These are phyloP conservation scores for Vaucheria bursata DNA, from an alignment of 352 stramenopile genomes.

Conservation along the genomic window DNA sequence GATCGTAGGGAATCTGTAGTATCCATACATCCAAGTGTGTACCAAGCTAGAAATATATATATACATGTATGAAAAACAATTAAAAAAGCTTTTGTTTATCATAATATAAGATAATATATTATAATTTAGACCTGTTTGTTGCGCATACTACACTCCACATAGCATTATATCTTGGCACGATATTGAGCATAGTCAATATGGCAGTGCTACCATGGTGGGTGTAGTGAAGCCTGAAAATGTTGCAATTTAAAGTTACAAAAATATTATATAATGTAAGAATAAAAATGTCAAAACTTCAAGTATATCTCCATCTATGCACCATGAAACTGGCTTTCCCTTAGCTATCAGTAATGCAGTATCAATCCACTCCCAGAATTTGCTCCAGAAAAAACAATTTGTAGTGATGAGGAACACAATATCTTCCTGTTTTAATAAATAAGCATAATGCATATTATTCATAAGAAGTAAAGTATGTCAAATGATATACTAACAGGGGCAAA, in stretches of 20 bases:
- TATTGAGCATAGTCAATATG: constrained; percentile 37
- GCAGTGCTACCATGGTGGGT: constrained; percentile 37
- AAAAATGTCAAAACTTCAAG: neutral
- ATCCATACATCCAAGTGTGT: constrained; percentile 44
- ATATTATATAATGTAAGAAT: neutral
- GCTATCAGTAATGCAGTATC: constrained; percentile 38
- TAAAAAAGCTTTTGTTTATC: neutral
- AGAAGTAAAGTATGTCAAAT: neutral
- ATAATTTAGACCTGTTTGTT: constrained; percentile 2
- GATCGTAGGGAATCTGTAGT: constrained; percentile 10
- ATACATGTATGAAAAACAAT: neutral
- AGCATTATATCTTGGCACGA: constrained; percentile 22
- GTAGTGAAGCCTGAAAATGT: constrained; percentile 28
- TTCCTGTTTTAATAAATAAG: constrained; percentile 13
- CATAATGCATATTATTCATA: neutral
- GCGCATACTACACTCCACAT: constrained; percentile 38
- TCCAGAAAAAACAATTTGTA: constrained; percentile 37
- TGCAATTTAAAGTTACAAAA: neutral
- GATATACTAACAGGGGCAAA: neutral
- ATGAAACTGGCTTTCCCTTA: constrained; percentile 36
- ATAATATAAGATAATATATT: neutral
- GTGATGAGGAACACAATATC: constrained; percentile 31
- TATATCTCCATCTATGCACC: neutral
- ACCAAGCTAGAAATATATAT: constrained; percentile 24
- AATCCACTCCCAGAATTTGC: constrained; percentile 38